Evolutionary conservation across 1,284 basidiomycete species (phyloP).

Genomic region (Athelia psychrophila): DNA sequence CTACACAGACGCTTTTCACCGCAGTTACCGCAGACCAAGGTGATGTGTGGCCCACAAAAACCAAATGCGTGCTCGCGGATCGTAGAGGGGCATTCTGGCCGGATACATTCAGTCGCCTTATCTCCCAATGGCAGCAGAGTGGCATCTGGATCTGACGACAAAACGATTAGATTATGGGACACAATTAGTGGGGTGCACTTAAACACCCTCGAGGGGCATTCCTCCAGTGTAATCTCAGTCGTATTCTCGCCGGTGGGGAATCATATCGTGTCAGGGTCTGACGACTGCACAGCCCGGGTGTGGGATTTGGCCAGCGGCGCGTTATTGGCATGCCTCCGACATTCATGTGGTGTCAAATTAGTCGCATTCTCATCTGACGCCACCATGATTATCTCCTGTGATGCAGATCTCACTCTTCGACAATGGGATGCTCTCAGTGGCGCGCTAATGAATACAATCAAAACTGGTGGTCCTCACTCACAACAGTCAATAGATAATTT

Average conservation of each 20-base stretch:
- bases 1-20: neutral
- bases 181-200: neutral
- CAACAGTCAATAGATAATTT: no score
- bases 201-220: constrained; percentile 1
- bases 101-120: neutral
- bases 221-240: neutral
- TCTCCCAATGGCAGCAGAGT: neutral
- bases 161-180: neutral
- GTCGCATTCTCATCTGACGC: neutral
- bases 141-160: neutral
- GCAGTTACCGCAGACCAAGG: neutral
- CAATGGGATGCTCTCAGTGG: no score
- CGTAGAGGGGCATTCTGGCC: neutral
- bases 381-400: neutral
- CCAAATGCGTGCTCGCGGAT: neutral
- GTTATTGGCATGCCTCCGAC: neutral
- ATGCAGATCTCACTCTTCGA: neutral
- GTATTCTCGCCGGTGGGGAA: neutral
- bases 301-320: constrained; percentile 3
- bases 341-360: neutral
- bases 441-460: no score
- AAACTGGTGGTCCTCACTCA: no score
- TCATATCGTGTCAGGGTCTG: neutral
- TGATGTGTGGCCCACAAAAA: neutral
- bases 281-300: neutral